Base-by-base conservation (phyloP, 345 rosid genomes). In the Moricandia arvensis region DNA sequence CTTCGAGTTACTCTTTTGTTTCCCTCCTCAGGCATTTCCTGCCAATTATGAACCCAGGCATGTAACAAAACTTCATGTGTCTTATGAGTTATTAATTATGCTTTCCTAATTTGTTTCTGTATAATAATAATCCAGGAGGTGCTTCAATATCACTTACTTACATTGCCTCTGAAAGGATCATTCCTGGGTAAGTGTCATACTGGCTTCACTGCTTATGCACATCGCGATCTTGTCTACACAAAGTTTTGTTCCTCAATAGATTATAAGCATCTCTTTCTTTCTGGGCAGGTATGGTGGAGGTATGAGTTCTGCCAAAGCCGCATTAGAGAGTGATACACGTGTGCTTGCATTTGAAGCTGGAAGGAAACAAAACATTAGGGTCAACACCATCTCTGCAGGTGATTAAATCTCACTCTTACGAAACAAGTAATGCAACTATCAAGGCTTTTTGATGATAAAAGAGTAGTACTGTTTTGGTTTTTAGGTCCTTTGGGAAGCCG, bases 281-380 rank as follows among this genome's bases (percentile, higher is more conserved):
- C 3, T 78, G 37, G 62, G 68, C 84, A 95, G 99, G 71, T 95
- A 95, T 7, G 99, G 99, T 79, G 98, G 99, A 67, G 98, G 99
- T 54, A 90, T 95, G 98, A 95, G 96, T 80, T 93, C 99, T 49
- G 98, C 99, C 15, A 95, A 95, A 85, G 90, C 99, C 16, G 97
- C 99, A 21, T 80, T 95, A 37, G 98, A 95, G 83, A 95, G 99
- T 75, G 99, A 93, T 66, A 90, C 98, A 6, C 85, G 90, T 21
- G 99, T 90, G 69, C 87, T 92, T 71, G 97, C 97, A 68, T 92
- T 86, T 75, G 97, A 92, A 82, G 96, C 96, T 35, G 97, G 97
- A 79, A 86, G 96, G 78, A 88, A 90, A 75, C 82, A 83, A 83
- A 87, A 82, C 74, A 76, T 92, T 77, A 86, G 97, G 76, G 96